Evolutionary conservation across 148 eudicot species (phyloP), one percentile per base, ranked within the genome.

Genomic region (Rhododendron molle): DNA sequence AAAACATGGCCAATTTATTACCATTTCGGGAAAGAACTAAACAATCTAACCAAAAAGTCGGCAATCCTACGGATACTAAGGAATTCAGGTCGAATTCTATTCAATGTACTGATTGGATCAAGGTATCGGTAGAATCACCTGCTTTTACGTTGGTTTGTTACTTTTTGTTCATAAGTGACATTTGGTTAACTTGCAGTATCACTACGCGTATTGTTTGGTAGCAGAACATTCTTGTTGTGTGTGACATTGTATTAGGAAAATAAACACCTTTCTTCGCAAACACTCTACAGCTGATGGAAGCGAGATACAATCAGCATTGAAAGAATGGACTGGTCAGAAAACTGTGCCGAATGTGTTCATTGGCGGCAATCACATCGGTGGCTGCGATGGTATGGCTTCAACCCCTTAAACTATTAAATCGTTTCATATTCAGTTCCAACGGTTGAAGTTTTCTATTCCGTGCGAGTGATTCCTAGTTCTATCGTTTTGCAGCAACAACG

Each of bases 321-420:
- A 82, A 2, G 88, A 94, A 78, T 92, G 91, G 94, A 93, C 96
- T 69, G 91, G 91, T 32, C 98, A 94, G 88, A 87, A 90, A 69
- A 95, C 98, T 36, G 94, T 95, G 74, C 98, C 98, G 5, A 95
- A 94, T 89, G 96, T 95, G 79, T 95, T 95, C 86, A 91, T 95
- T 49, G 94, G 94, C 11, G 96, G 98, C 67, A 89, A 95, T 85
- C 98, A 95, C 88, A 91, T 95, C 71, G 98, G 98, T 78, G 98
- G 98, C 88, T 94, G 96, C 85, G 98, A 95, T 71, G 79, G 98
- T 95, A 91, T 65, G 92, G 47, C n/a, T 69, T 67, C 2, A n/a
- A 12, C 13, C 78, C 36, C 83, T 60, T 81, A 13, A 2, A 4
- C 60, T 6, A 46, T 13, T 7, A 6, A 13, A 49, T 26, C 18